These are phyloP conservation scores for Calocera cornea DNA, from an alignment of 768 basidiomycete genomes.

Conservation along the genomic window DNA sequence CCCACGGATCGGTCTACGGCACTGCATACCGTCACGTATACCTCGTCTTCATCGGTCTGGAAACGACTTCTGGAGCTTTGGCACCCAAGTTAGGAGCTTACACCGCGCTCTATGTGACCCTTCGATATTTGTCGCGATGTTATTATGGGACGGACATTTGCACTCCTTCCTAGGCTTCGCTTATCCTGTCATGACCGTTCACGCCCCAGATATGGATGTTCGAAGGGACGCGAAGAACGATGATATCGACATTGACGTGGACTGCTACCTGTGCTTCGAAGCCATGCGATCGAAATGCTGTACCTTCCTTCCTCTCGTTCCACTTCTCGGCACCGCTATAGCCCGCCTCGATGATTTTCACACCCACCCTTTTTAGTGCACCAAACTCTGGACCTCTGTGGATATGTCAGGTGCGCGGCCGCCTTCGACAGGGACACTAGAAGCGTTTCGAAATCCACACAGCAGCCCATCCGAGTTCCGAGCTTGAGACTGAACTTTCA, in stretches of 20 bases:
- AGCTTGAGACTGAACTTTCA: not conserved
- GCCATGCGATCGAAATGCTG: not conserved
- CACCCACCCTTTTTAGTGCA: not conserved
- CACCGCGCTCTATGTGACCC: not conserved
- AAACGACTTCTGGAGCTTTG: not conserved
- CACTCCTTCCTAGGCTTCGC: not conserved
- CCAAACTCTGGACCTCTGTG: not conserved
- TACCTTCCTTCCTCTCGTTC: not conserved
- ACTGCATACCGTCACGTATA: not conserved
- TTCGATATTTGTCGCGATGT: not conserved
- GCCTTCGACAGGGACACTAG: not conserved
- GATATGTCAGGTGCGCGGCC: not conserved
- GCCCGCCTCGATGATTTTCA: not conserved
- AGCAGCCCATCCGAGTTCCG: not conserved
- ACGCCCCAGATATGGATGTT: not conserved
- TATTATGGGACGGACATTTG: not conserved
- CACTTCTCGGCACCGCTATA: not conserved
- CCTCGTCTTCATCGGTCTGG: not conserved
- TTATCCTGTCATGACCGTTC: not conserved
- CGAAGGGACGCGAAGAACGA: not conserved
- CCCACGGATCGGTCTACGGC: not conserved
- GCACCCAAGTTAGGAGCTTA: not conserved
- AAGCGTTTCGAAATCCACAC: not conserved
- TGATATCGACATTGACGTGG: not conserved
- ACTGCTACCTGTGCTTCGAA: not conserved